phyloP scores from a whole-genome alignment of 225 moss, liverwort and hornwort genomes.

The Pleurozium schreberi region DNA sequence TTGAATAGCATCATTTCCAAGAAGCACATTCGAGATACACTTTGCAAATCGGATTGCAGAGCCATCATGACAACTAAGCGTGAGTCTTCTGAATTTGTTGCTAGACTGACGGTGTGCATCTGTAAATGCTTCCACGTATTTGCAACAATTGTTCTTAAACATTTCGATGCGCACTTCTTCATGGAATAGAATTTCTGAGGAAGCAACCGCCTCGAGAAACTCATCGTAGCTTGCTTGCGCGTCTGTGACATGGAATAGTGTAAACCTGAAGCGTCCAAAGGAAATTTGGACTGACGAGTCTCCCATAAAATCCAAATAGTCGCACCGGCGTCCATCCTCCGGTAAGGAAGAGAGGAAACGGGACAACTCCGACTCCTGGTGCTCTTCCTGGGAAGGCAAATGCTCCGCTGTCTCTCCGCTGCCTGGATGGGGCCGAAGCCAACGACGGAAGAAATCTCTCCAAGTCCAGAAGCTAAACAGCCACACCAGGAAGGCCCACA shows the following conservation, averaged over 20 bases:
- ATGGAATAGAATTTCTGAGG: neutral
- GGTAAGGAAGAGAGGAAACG: neutral
- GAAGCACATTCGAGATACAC: neutral
- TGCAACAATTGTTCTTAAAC: accelerated
- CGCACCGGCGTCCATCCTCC: accelerated
- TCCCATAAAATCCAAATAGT: accelerated
- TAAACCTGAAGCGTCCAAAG: neutral
- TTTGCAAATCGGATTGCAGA: neutral
- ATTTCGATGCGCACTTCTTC: accelerated
- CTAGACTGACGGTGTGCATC: neutral
- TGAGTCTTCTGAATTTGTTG: accelerated
- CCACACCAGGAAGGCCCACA: neutral
- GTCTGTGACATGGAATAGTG: accelerated
- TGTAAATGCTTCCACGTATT: neutral
- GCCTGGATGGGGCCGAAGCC: neutral
- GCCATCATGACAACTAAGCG: accelerated
- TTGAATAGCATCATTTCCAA: neutral
- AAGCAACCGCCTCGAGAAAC: neutral
- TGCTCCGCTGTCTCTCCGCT: neutral
- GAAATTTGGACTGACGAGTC: accelerated
- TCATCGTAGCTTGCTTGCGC: neutral
- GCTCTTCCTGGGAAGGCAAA: accelerated
- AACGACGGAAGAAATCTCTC: neutral
- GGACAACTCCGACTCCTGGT: neutral
- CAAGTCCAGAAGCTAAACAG: neutral